These are phyloP conservation scores for Pestalotiopsis sp. DNA, from an alignment of 2,329 filamentous ascomycete species.

Conservation along the genomic window DNA sequence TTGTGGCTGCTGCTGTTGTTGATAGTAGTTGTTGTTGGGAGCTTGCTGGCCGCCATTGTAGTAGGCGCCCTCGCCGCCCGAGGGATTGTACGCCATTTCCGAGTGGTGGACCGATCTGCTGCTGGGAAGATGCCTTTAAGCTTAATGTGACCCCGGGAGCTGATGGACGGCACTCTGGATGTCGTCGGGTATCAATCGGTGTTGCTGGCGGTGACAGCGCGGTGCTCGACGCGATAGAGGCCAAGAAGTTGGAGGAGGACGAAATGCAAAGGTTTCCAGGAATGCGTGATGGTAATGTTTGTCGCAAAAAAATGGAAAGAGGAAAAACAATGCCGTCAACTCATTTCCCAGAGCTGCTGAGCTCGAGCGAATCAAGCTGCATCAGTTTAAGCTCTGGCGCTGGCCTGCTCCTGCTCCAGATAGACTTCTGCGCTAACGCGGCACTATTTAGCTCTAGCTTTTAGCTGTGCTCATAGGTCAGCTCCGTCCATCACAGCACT, in stretches of 20 bases:
- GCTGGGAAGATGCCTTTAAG: background rate
- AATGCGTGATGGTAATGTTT: background rate
- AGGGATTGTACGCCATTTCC: constrained; percentile 9
- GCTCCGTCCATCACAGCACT: background rate
- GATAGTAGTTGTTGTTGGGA: background rate
- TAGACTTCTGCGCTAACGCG: background rate
- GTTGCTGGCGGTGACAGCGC: background rate
- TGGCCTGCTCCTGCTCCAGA: background rate
- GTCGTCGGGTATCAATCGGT: background rate
- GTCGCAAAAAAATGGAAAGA: background rate
- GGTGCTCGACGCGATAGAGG: background rate
- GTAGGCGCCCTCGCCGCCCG: constrained; percentile 9
- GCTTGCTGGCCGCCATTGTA: background rate
- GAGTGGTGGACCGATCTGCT: background rate
- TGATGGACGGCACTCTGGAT: background rate
- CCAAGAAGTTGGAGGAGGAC: background rate
- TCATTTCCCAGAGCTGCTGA: background rate
- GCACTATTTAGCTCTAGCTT: background rate
- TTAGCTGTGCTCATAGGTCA: background rate
- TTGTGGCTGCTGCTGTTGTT: constrained; percentile 10
- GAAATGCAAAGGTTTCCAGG: background rate
- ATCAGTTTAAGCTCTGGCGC: background rate
- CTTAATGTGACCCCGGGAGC: background rate
- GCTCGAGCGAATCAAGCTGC: background rate
- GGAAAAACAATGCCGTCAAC: background rate